Evolutionary conservation across 2,329 filamentous ascomycete species (phyloP).

Genomic region (Bipolaris victoriae): DNA sequence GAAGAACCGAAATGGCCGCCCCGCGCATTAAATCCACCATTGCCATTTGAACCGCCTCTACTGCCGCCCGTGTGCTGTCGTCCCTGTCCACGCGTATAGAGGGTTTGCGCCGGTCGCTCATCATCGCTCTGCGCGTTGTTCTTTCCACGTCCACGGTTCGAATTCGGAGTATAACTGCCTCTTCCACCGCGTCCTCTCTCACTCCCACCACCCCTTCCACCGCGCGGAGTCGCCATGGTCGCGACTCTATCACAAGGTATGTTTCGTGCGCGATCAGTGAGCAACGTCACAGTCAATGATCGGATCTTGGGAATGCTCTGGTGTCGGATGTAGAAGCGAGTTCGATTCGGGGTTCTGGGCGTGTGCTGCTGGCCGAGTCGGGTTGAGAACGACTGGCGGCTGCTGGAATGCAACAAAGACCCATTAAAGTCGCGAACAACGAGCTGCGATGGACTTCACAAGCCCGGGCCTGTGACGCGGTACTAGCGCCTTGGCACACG

Average conservation of each 20-base stretch:
- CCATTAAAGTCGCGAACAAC: slow-evolving; percentile 23
- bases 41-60: slow-evolving; percentile 5
- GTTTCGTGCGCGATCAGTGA: slow-evolving; percentile 14
- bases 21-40: slow-evolving; percentile 9
- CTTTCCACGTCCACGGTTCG: slow-evolving; percentile 23
- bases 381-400: slow-evolving; percentile 28
- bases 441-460: slow-evolving; percentile 13
- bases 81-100: slow-evolving; percentile 16
- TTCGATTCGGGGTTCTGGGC: background rate
- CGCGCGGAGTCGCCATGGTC: slow-evolving; percentile 40
- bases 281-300: slow-evolving; percentile 4
- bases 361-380: slow-evolving; percentile 25
- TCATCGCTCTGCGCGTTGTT: slow-evolving; percentile 20
- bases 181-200: slow-evolving; percentile 24
- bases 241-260: slow-evolving; percentile 20
- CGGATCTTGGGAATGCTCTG: slow-evolving; percentile 1
- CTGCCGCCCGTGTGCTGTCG: slow-evolving; percentile 4
- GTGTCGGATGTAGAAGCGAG: background rate
- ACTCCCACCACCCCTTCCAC: slow-evolving; percentile 27
- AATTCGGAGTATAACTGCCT: slow-evolving; percentile 13
- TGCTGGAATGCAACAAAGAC: slow-evolving; percentile 27
- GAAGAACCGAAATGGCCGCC: slow-evolving; percentile 7
- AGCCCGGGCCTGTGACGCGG: slow-evolving; percentile 19
- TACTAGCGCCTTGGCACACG: slow-evolving; percentile 21
- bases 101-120: slow-evolving; percentile 18